Conservation (phyloP, 2,329 filamentous ascomycete genomes). For the Dryadomyces quercus-mongolicae region DNA sequence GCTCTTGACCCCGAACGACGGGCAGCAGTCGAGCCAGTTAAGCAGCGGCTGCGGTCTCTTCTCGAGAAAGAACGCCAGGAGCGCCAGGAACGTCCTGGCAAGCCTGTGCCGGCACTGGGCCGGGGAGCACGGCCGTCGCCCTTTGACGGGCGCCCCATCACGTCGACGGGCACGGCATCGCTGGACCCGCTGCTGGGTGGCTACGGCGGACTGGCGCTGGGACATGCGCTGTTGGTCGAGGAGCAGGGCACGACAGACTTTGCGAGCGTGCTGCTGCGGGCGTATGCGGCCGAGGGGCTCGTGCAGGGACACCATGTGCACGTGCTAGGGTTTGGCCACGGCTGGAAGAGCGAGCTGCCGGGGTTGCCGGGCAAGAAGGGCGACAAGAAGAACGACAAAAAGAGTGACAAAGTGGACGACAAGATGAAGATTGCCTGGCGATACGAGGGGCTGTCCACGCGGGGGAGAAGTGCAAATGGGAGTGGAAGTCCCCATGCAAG, state of each 20-base stretch:
- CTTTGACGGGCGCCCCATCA: slow-evolving; percentile 75
- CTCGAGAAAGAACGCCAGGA: slow-evolving; percentile 3
- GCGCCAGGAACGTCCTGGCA: background rate
- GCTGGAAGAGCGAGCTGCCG: slow-evolving; percentile 75
- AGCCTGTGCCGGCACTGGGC: slow-evolving; percentile 17
- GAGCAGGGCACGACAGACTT: slow-evolving; percentile 94
- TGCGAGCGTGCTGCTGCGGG: slow-evolving; percentile 68
- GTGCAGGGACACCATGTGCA: slow-evolving; percentile 85
- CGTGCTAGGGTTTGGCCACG: slow-evolving; percentile 65
- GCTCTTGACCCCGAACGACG: slow-evolving; percentile 1
- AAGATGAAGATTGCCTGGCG: slow-evolving; percentile 99
- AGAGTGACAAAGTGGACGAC: slow-evolving; percentile 34
- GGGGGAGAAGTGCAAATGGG: no score
- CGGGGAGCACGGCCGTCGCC: slow-evolving; percentile 67
- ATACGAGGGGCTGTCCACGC: slow-evolving; percentile 61
- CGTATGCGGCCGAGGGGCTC: slow-evolving; percentile 87
- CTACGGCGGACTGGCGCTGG: slow-evolving; percentile 73
- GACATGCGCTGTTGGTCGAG: slow-evolving; percentile 68
- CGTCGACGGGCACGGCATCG: slow-evolving; percentile 80
- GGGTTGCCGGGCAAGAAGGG: slow-evolving; percentile 40
- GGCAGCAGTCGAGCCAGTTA: slow-evolving; percentile 6
- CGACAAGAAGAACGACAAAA: slow-evolving; percentile 49
- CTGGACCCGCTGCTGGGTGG: slow-evolving; percentile 77
- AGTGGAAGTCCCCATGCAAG: no score
- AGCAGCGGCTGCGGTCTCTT: slow-evolving; percentile 4